These are phyloP conservation scores for Citrus maxima DNA, from an alignment of 345 rosid genomes.

Conservation along the genomic window DNA sequence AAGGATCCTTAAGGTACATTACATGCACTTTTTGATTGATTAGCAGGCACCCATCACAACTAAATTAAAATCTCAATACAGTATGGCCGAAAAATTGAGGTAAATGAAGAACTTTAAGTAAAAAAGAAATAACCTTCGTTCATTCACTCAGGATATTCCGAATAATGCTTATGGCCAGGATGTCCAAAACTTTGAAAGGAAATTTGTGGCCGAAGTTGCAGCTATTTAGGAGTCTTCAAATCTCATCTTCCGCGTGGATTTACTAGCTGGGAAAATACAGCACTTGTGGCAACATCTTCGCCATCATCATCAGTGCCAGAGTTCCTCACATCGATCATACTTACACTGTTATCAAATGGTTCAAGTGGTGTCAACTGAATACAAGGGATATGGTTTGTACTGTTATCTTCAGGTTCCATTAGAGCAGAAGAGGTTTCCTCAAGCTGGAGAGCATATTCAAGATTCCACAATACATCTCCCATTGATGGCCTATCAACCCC, in stretches of 20 bases:
- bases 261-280: slow-evolving; percentile 96
- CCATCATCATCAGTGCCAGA: slow-evolving; percentile 72
- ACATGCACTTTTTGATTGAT: slow-evolving; percentile 18
- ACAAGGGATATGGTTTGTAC: slow-evolving; percentile 89
- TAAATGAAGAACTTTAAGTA: slow-evolving; percentile 20
- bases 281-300: slow-evolving; percentile 85
- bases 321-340: slow-evolving; percentile 60
- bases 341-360: slow-evolving; percentile 82
- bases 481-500: slow-evolving; percentile 94
- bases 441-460: slow-evolving; percentile 91
- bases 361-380: slow-evolving; percentile 82
- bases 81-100: slow-evolving; percentile 24
- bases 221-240: slow-evolving; percentile 7
- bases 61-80: slow-evolving; percentile 41
- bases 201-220: slow-evolving; percentile 4
- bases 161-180: slow-evolving; percentile 14
- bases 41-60: slow-evolving; percentile 25
- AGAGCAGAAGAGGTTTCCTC: slow-evolving; percentile 90
- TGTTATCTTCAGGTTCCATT: slow-evolving; percentile 91
- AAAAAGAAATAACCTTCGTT: slow-evolving; percentile 18
- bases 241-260: slow-evolving; percentile 93
- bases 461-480: slow-evolving; percentile 99
- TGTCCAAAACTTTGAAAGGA: slow-evolving; percentile 9
- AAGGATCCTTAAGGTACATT: slow-evolving; percentile 20
- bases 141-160: slow-evolving; percentile 13